A percentile compares a stretch with the other conserved stretches of the same genome.
phyloP scores from a whole-genome alignment of 2,329 filamentous ascomycete genomes.

The Chrysoporthe austroafricana region DNA sequence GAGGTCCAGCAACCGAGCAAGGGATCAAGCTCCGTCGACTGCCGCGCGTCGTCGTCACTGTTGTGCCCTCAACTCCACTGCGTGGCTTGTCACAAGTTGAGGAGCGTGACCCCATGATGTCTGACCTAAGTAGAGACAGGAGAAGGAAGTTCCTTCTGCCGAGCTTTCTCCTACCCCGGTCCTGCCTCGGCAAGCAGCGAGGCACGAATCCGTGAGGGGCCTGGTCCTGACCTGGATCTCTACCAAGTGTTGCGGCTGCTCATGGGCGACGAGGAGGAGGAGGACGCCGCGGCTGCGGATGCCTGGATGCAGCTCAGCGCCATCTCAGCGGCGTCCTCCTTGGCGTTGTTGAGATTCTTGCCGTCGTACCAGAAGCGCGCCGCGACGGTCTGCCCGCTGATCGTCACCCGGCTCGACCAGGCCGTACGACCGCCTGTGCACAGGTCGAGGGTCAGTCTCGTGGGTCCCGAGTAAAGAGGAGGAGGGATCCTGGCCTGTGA shows the following conservation, averaged over 20 bases:
- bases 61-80: not conserved
- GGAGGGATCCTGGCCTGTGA: not conserved
- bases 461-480: not conserved
- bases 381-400: constrained; percentile 66
- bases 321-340: constrained; percentile 88
- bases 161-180: not conserved
- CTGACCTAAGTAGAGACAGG: not conserved
- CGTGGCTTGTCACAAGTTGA: constrained; percentile 28
- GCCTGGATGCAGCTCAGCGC: constrained; percentile 62
- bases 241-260: constrained; percentile 44
- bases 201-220: not conserved
- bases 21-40: too few relatives aligned
- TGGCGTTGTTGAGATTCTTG: constrained; percentile 82
- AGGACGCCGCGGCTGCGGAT: constrained; percentile 35
- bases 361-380: constrained; percentile 93
- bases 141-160: not conserved
- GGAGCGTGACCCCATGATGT: not conserved
- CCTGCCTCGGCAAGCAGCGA: not conserved
- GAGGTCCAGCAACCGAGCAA: not conserved
- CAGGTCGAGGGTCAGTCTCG: constrained; percentile 15
- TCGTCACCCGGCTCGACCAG: constrained; percentile 82
- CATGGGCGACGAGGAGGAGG: constrained; percentile 43
- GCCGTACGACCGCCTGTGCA: constrained; percentile 80
- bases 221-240: constrained; percentile 7
- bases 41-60: not conserved